Percentiles rank a stretch among this genome's conserved stretches.
Conservation (phyloP, 148 eudicot genomes). For the Chenopodium formosanum region DNA sequence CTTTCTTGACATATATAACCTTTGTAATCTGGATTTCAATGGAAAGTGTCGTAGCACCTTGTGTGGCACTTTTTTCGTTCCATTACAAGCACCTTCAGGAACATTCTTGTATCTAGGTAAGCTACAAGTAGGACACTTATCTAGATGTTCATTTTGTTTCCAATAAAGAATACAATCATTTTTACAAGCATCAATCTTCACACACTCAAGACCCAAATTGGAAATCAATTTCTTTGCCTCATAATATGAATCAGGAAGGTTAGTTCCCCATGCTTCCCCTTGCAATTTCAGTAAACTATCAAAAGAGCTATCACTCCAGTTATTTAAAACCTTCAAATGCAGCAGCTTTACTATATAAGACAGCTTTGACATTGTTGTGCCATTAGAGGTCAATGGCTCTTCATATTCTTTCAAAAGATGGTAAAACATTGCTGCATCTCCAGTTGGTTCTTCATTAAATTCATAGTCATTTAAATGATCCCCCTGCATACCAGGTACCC, state of each 20-base stretch:
- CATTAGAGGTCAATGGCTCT: background rate
- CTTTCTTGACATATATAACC: slow-evolving; percentile 21
- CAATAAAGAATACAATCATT: slow-evolving; percentile 12
- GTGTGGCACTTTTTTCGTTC: background rate
- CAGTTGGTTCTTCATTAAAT: slow-evolving; percentile 1
- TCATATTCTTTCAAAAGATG: slow-evolving; percentile 15
- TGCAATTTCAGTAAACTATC: slow-evolving; percentile 14
- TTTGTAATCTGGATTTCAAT: slow-evolving; percentile 24
- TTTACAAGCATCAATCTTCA: slow-evolving; percentile 27
- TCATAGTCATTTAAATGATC: background rate
- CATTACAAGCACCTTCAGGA: no score
- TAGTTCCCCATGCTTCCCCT: slow-evolving; percentile 5
- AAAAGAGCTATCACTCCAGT: slow-evolving; percentile 19
- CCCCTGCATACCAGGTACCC: slow-evolving; percentile 1
- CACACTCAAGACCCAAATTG: slow-evolving; percentile 22
- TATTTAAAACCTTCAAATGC: slow-evolving; percentile 21
- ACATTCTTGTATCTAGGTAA: background rate
- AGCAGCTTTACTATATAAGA: slow-evolving; percentile 16
- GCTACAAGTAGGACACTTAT: slow-evolving; percentile 19
- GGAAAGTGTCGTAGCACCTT: slow-evolving; percentile 33
- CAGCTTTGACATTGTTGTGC: slow-evolving; percentile 14
- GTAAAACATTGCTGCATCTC: background rate
- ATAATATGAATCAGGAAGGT: slow-evolving; percentile 14
- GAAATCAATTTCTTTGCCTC: slow-evolving; percentile 26
- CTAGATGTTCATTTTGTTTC: slow-evolving; percentile 13